These are phyloP conservation scores for Gossypium australe DNA, from an alignment of 345 rosid species.

Conservation along the genomic window DNA sequence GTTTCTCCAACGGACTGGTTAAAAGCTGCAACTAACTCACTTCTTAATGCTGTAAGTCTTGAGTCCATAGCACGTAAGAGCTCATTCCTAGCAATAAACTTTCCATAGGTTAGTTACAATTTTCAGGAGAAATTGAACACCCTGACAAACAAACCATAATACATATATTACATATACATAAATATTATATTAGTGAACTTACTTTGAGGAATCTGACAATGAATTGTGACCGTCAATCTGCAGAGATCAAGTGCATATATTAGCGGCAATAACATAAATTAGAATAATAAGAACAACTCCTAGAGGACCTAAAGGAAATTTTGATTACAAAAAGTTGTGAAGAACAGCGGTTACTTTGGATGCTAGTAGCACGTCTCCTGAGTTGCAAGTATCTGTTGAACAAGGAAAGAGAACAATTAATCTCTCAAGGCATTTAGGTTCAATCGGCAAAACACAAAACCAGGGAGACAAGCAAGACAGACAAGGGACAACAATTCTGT, in stretches of 20 bases:
- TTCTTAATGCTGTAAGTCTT: slow-evolving; percentile 46
- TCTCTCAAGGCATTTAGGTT: neutral
- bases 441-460: neutral
- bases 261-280: neutral
- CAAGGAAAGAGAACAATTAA: slow-evolving; percentile 10
- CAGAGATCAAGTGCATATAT: neutral
- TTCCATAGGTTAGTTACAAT: slow-evolving; percentile 9
- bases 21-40: slow-evolving; percentile 43
- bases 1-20: slow-evolving; percentile 31
- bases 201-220: neutral
- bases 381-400: slow-evolving; percentile 26
- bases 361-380: slow-evolving; percentile 1
- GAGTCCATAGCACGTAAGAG: slow-evolving; percentile 54
- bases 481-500: neutral
- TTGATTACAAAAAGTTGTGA: neutral
- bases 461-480: neutral
- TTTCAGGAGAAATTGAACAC: neutral
- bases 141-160: neutral
- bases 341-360: slow-evolving; percentile 23
- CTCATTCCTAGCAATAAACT: slow-evolving; percentile 42
- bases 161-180: neutral
- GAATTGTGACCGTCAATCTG: neutral
- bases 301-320: neutral
- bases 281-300: neutral
- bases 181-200: neutral